These are phyloP conservation scores for Phytophthora citrophthora DNA, from an alignment of 352 stramenopile species.

Conservation along the genomic window DNA sequence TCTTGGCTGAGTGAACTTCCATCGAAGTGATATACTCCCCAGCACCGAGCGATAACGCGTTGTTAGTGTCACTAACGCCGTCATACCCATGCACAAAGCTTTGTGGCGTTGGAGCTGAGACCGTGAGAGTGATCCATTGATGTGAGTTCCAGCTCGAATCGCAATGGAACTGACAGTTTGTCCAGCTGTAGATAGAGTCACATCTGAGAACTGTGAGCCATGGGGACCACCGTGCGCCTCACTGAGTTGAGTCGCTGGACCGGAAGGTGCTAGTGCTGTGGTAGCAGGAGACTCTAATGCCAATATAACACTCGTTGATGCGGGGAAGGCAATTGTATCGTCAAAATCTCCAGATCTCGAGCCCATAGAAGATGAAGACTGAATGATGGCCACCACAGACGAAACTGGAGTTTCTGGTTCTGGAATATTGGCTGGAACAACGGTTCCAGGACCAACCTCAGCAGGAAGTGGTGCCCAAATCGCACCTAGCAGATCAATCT, in stretches of 20 bases:
- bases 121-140: conserved; percentile 8
- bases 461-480: conserved; percentile 9
- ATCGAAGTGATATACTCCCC: conserved; percentile 11
- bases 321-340: not conserved
- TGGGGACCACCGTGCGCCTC: conserved; percentile 18
- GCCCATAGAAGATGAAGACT: not conserved
- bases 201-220: conserved; percentile 7
- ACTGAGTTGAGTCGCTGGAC: conserved; percentile 6
- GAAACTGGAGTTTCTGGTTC: not conserved
- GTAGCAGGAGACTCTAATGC: not conserved
- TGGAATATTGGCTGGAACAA: not conserved
- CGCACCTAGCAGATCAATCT: conserved; percentile 16
- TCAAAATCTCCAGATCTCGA: not conserved
- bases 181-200: not conserved
- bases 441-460: not conserved
- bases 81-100: conserved; percentile 11
- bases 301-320: not conserved
- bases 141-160: conserved; percentile 3
- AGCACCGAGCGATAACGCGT: not conserved
- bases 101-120: not conserved
- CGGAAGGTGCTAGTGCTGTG: not conserved
- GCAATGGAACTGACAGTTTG: conserved; percentile 8
- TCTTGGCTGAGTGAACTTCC: conserved; percentile 6
- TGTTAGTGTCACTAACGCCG: not conserved
- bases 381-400: not conserved